Evolutionary conservation across 1,139 yeast genomes (phyloP), one percentile per base, ranked within the genome.

Genomic region (Debaryomyces udenii): DNA sequence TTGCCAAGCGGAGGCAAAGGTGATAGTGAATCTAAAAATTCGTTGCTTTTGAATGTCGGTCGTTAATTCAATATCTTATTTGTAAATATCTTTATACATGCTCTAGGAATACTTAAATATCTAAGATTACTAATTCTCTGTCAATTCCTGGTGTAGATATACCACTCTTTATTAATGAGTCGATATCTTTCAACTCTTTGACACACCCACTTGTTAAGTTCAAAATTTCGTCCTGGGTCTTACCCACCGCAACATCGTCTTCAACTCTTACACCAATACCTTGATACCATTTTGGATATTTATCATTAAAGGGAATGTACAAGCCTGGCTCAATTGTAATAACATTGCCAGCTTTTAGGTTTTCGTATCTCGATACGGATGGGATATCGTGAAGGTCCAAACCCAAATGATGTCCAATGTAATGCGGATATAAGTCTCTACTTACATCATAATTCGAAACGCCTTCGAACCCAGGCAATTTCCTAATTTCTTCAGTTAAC

Each of bases 181-280:
- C 96, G 31, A 91, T 80, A 56, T 90, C 97, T 1, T 55, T 76
- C 26, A 91, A 74, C 57, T 91, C 98, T 61, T 93, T 93, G 9
- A 82, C 84, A 29, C 97, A 93, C 45, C 86, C 91, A 10, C 78
- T 79, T 1, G 96, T 86, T 50, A 93, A 69, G 50, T 70, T 71
- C 38, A 73, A 55, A 13, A 82, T 81, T 15, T 82, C 84, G 49
- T 74, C 76, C 2, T 65, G 62, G 15, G 71, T 66, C 24, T 76
- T 63, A 0, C 94, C 95, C 22, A 93, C 83, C 0, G 86, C 93
- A 24, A 87, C 72, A 59, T 93, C 93, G 65, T 94, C 99, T 61
- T 94, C 99, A 27, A 94, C 86, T 54, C 99, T 80, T 18, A 94
- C 85, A 2, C 99, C 99, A 45, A 94, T 85, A 16, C 94, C 94